Evolutionary conservation across 805 yeast species (phyloP).

Genomic region (Kluyveromyces nonfermentans): DNA sequence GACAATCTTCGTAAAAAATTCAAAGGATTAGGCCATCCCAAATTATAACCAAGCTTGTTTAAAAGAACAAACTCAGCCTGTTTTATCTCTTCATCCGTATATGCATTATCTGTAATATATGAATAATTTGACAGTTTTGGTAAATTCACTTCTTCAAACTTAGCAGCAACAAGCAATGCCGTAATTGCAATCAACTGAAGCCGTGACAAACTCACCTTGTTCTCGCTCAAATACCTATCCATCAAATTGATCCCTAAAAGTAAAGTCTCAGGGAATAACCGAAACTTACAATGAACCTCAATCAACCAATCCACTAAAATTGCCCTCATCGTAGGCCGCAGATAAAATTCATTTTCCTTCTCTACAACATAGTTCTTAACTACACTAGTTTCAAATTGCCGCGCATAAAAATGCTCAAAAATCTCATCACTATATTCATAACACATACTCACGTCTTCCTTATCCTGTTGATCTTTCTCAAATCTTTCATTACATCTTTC

Average conservation of each 20-base stretch:
- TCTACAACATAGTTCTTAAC: constrained; percentile 52
- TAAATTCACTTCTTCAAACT: constrained; percentile 83
- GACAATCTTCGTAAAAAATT: constrained; percentile 81
- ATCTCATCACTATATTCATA: constrained; percentile 84
- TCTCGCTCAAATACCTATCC: constrained; percentile 77
- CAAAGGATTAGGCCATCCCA: constrained; percentile 84
- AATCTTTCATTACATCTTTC: constrained; percentile 7
- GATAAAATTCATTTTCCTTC: constrained; percentile 43
- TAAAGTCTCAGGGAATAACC: constrained; percentile 77
- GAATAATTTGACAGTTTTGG: constrained; percentile 83
- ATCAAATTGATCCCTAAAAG: constrained; percentile 73
- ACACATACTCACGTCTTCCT: constrained; percentile 77
- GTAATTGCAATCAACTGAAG: constrained; percentile 83
- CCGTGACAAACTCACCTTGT: constrained; percentile 65
- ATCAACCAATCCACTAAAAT: constrained; percentile 91
- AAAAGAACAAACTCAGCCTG: constrained; percentile 76
- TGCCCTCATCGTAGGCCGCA: constrained; percentile 76
- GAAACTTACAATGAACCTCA: constrained; percentile 76
- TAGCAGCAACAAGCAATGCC: constrained; percentile 79
- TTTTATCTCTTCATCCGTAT: constrained; percentile 68
- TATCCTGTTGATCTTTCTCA: constrained; percentile 61
- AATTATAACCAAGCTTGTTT: constrained; percentile 60
- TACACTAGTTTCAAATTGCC: constrained; percentile 62
- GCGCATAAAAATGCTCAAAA: constrained; percentile 60
- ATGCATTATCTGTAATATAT: constrained; percentile 80